phyloP scores from a whole-genome alignment of 2,329 filamentous ascomycete genomes.

The Xylariaceae sp. region DNA sequence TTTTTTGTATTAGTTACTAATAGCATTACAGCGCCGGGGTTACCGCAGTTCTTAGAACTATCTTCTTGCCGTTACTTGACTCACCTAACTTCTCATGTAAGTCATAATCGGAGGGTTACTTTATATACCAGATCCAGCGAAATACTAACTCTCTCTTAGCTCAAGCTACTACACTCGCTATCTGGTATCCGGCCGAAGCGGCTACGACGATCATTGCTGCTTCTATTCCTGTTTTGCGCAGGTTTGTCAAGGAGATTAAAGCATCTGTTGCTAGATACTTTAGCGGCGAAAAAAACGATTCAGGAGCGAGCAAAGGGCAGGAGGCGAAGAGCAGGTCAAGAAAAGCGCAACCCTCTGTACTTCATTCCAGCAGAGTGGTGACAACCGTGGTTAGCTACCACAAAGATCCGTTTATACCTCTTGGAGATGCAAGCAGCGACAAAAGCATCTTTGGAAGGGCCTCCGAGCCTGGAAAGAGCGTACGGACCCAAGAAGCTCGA shows the following conservation, averaged over 20 bases:
- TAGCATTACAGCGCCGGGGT: slow-evolving; percentile 27
- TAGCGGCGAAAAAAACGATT: slow-evolving; percentile 21
- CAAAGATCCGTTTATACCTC: slow-evolving; percentile 18
- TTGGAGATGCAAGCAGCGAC: slow-evolving; percentile 32
- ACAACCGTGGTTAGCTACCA: slow-evolving; percentile 28
- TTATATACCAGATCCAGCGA: background rate
- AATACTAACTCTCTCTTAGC: slow-evolving; percentile 10
- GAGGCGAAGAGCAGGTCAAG: slow-evolving; percentile 11
- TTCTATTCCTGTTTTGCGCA: slow-evolving; percentile 44
- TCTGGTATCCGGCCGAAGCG: slow-evolving; percentile 41
- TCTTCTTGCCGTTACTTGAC: slow-evolving; percentile 29
- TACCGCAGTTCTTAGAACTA: slow-evolving; percentile 35
- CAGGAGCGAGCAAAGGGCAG: slow-evolving; percentile 20
- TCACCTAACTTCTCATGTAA: slow-evolving; percentile 34
- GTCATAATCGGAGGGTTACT: too few relatives aligned
- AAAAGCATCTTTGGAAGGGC: slow-evolving; percentile 31
- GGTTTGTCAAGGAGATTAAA: slow-evolving; percentile 37
- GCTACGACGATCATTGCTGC: slow-evolving; percentile 40
- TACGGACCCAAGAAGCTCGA: slow-evolving; percentile 34
- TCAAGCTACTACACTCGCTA: slow-evolving; percentile 31
- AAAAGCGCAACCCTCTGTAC: slow-evolving; percentile 9
- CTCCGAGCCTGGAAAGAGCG: slow-evolving; percentile 25
- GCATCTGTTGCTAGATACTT: slow-evolving; percentile 30
- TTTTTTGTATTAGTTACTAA: background rate
- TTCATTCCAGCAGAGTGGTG: slow-evolving; percentile 29